These are phyloP conservation scores for Boletus subparvulus DNA, from an alignment of 768 basidiomycete genomes.

Conservation along the genomic window DNA sequence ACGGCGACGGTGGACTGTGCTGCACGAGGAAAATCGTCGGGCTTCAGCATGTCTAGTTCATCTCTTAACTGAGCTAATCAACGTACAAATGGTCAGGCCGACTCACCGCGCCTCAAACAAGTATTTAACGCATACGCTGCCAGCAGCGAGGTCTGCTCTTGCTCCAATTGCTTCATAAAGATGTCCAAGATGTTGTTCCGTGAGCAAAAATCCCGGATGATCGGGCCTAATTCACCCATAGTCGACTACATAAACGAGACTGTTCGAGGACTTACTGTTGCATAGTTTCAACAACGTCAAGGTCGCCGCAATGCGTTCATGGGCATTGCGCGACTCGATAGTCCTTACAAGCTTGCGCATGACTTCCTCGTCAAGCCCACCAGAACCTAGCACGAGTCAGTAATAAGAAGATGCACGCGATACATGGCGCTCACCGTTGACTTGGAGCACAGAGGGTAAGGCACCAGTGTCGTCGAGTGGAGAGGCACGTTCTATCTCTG, in stretches of 20 bases:
- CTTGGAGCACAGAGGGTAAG: neutral
- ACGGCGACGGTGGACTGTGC: neutral
- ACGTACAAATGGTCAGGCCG: neutral
- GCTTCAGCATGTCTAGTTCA: neutral
- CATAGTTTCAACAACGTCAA: constrained; percentile 12
- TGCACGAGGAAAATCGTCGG: neutral
- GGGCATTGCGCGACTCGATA: neutral
- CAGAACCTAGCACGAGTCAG: neutral
- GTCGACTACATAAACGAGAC: neutral
- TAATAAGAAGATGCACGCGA: neutral
- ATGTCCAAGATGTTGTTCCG: neutral
- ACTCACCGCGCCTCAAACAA: constrained; percentile 1
- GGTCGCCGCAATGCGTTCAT: constrained; percentile 2
- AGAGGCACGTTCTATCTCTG: neutral
- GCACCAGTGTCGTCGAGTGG: neutral
- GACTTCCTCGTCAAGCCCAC: neutral
- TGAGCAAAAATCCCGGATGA: neutral
- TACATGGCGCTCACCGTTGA: neutral
- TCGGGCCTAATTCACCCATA: neutral
- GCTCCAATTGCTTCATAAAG: neutral
- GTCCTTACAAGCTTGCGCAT: neutral
- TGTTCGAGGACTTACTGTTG: neutral
- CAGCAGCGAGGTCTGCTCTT: neutral
- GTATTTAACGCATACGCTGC: constrained; percentile 8
- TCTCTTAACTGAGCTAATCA: neutral